Percentiles rank a stretch among this genome's conserved stretches.
These are phyloP conservation scores for Hericium rajendrae DNA, from an alignment of 768 basidiomycete species.

Conservation along the genomic window DNA sequence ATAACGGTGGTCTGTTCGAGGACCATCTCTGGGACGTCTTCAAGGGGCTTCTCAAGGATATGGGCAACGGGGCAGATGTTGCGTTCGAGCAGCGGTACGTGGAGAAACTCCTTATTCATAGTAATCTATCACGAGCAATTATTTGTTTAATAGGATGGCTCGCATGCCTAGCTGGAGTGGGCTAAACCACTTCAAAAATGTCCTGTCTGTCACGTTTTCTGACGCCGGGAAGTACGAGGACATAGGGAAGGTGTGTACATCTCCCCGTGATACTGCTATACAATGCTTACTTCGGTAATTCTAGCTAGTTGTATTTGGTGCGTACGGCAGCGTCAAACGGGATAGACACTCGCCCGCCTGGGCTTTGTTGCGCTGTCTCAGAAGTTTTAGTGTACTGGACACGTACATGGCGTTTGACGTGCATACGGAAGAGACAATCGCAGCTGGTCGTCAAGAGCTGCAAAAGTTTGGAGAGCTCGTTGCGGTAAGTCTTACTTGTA, in stretches of 20 bases:
- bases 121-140: neutral
- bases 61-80: constrained; percentile 7
- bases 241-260: constrained; percentile 25
- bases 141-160: constrained; percentile 15
- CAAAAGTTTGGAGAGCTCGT: neutral
- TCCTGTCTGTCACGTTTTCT: constrained; percentile 21
- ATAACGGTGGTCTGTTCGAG: no score
- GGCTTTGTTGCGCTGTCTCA: constrained; percentile 20
- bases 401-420: constrained; percentile 22
- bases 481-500: neutral
- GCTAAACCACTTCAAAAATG: constrained; percentile 24
- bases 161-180: constrained; percentile 25
- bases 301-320: constrained; percentile 23
- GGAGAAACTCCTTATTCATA: no score
- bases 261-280: no score
- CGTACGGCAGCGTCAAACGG: constrained; percentile 15
- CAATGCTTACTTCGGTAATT: no score
- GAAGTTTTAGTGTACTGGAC: constrained; percentile 23
- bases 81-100: constrained; percentile 18
- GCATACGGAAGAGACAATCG: constrained; percentile 22
- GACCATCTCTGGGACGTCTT: neutral
- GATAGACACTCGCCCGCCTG: constrained; percentile 13
- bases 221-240: constrained; percentile 29
- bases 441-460: constrained; percentile 13
- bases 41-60: constrained; percentile 12